phyloP scores from a whole-genome alignment of 305 asterid species.

The Euphrasia arctica region DNA sequence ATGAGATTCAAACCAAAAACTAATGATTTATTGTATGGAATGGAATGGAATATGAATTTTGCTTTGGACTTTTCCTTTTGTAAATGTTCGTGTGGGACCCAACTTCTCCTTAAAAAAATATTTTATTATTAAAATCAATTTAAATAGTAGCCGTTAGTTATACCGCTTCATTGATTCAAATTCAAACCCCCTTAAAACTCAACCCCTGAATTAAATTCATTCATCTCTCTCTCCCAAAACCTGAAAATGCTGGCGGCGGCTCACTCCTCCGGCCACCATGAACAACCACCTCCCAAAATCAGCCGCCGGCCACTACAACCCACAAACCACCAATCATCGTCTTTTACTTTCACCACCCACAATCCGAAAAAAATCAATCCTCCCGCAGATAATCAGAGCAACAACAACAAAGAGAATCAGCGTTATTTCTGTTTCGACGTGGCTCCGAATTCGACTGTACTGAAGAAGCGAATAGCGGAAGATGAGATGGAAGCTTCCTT shows the following conservation, averaged over 20 bases:
- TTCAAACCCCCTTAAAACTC: background rate
- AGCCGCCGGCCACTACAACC: slow-evolving; percentile 58
- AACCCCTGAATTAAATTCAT: no score
- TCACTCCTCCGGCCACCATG: slow-evolving; percentile 43
- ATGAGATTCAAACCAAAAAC: no score
- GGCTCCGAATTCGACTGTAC: background rate
- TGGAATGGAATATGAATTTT: no score
- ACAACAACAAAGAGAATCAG: slow-evolving; percentile 67
- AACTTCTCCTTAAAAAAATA: background rate
- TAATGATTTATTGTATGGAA: no score
- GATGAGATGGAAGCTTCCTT: slow-evolving; percentile 35
- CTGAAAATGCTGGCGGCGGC: slow-evolving; percentile 39
- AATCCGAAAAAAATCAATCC: slow-evolving; percentile 2
- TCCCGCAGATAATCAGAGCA: slow-evolving; percentile 10
- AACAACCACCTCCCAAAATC: slow-evolving; percentile 32
- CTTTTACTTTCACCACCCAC: slow-evolving; percentile 17
- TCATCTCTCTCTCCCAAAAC: background rate
- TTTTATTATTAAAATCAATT: background rate
- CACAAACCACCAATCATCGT: slow-evolving; percentile 31
- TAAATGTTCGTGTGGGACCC: no score
- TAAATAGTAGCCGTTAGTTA: background rate
- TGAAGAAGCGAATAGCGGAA: no score
- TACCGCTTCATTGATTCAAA: background rate
- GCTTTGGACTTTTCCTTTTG: no score
- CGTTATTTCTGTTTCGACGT: slow-evolving; percentile 30